Base-by-base conservation (phyloP, 495 filamentous ascomycete genomes). In the Annulohypoxylon nitens region DNA sequence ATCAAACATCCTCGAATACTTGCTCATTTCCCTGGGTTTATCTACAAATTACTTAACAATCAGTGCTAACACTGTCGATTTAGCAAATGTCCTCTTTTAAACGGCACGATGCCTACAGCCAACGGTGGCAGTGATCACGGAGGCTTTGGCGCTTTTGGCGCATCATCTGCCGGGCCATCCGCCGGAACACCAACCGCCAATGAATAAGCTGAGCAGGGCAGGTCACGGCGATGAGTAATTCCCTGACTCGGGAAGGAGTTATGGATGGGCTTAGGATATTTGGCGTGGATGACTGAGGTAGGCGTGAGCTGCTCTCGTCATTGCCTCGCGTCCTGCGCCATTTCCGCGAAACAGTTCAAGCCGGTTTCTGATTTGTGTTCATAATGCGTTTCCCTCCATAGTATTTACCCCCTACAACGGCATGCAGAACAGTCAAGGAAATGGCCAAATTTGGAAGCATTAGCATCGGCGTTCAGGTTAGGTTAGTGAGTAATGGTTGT, bases 71-170 rank as follows among this genome's bases (percentile, higher is more conserved):
- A 50, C 47, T 69, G 39, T 14, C 10, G 36, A 30, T 65, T 62
- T 62, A 83, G 93, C 78, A 91, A 97, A 74, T 98, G 94, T 75
- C 94, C 94, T 4, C 83, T 97, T 76, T 90, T 98, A 50, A 98
- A 98, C 76, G 94, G 94, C 48, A 93, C 90, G 5, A 91, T 90
- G 83, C 92, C 92, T 59, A 87, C 88, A 50, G 90, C 92, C 67
- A 92, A 93, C 58, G 82, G 82, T 60, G 82, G 82, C 9, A 79
- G 82, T 39, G 85, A 87, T 25, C 76, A 81, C 50, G 83, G 83
- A 61, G 79, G 82, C 20, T 87, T 91, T 64, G 89, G 86, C n/a
- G 84, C 83, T 37, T 86, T 84, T 50, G 80, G 80, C 25, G 81
- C 83, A 16, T 78, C 82, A 26, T 70, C 67, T 4, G 48, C 23